phyloP scores from a whole-genome alignment of 148 eudicot species.

The Arbutus unedo region DNA sequence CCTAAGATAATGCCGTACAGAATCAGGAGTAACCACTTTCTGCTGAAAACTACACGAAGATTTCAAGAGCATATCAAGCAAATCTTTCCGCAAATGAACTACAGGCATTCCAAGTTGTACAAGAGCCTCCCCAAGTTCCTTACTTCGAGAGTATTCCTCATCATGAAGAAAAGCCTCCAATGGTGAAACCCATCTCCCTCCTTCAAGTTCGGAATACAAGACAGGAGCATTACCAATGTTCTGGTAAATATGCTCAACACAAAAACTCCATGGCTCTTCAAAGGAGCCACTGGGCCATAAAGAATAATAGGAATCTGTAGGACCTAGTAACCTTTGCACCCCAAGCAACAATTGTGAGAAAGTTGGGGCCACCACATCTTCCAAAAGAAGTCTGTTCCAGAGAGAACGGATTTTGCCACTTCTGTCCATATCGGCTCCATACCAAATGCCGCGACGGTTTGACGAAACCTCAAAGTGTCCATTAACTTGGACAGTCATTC shows the following conservation, averaged over 20 bases:
- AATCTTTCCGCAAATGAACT: constrained; percentile 60
- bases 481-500: constrained; percentile 82
- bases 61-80: constrained; percentile 72
- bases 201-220: constrained; percentile 56
- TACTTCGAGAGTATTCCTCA: constrained; percentile 52
- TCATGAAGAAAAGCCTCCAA: constrained; percentile 81
- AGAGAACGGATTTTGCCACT: constrained; percentile 90
- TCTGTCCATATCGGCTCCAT: constrained; percentile 99
- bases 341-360: constrained; percentile 64
- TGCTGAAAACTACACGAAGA: constrained; percentile 36
- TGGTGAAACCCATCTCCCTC: constrained; percentile 88
- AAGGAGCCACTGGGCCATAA: constrained; percentile 89
- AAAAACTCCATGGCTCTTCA: constrained; percentile 94
- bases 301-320: constrained; percentile 66
- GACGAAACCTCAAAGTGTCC: constrained; percentile 99
- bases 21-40: constrained; percentile 87
- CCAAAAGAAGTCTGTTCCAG: constrained; percentile 94
- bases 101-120: constrained; percentile 74
- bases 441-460: constrained; percentile 99
- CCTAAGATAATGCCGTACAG: constrained; percentile 68
- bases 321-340: constrained; percentile 59
- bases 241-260: constrained; percentile 69
- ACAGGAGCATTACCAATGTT: constrained; percentile 60
- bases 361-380: constrained; percentile 84
- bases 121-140: constrained; percentile 72